Evolutionary conservation across 2,329 filamentous ascomycete genomes (phyloP).

Genomic region (Pseudogymnoascus sp.): DNA sequence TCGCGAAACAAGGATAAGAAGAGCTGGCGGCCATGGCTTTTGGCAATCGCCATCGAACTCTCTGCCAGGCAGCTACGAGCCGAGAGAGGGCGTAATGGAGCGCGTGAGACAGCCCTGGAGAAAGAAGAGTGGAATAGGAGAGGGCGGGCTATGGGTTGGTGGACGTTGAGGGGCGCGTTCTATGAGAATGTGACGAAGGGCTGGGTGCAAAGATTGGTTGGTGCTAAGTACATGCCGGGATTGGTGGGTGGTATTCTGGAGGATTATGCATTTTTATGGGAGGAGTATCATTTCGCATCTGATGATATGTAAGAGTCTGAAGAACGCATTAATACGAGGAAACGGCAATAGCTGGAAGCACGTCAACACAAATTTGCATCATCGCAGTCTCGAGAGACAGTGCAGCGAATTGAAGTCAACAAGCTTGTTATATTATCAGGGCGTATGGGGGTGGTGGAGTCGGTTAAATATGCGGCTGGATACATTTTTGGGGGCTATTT

Average conservation of each 20-base stretch:
- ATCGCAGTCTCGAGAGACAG: background rate
- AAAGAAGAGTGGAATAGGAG: conserved; percentile 82
- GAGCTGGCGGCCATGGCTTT: conserved; percentile 86
- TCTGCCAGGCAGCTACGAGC: conserved; percentile 76
- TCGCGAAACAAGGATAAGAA: conserved; percentile 60
- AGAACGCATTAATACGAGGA: background rate
- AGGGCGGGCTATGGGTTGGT: conserved; percentile 90
- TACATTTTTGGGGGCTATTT: background rate
- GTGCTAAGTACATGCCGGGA: conserved; percentile 65
- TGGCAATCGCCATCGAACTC: conserved; percentile 79
- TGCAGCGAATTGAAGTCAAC: background rate
- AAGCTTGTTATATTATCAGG: background rate
- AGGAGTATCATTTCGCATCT: conserved; percentile 78
- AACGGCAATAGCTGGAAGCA: background rate
- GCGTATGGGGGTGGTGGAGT: background rate
- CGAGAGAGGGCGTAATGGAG: conserved; percentile 35
- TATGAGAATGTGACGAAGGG: conserved; percentile 87
- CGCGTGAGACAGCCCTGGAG: conserved; percentile 76
- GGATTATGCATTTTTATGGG: conserved; percentile 97
- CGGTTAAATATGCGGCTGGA: background rate
- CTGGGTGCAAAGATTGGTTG: conserved; percentile 43
- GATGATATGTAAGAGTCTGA: conserved; percentile 7
- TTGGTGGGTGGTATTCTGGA: conserved; percentile 81
- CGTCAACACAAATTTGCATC: background rate
- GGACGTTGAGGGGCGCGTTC: conserved; percentile 92